phyloP scores from a whole-genome alignment of 2,329 filamentous ascomycete species.

The Fusarium fracticaudum region DNA sequence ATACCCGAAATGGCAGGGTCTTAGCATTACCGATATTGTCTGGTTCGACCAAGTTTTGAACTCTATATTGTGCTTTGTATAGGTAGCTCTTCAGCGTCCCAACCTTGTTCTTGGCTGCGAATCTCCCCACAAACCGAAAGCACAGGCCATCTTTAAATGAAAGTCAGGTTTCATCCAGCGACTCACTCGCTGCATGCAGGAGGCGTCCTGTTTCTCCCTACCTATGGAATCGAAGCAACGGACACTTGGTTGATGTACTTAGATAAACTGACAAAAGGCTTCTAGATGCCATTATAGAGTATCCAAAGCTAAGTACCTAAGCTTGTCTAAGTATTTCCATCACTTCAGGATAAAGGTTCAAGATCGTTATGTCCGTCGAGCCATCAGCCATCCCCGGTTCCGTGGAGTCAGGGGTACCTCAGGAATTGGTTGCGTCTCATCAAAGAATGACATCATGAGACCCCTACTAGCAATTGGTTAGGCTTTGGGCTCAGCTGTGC shows the following conservation, averaged over 20 bases:
- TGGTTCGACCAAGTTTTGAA: background rate
- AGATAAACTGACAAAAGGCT: background rate
- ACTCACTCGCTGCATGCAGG: constrained; percentile 29
- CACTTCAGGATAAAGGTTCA: background rate
- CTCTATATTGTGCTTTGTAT: constrained; percentile 5
- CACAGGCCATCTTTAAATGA: constrained; percentile 31
- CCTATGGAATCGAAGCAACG: background rate
- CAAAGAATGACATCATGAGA: constrained; percentile 42
- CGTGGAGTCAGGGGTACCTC: constrained; percentile 30
- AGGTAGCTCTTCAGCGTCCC: background rate
- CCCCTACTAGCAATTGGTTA: constrained; percentile 23
- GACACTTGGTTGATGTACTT: background rate
- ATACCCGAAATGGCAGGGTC: too few species aligned
- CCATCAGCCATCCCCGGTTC: constrained; percentile 2
- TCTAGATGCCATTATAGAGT: background rate
- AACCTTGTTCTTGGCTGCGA: constrained; percentile 23
- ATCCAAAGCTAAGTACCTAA: background rate
- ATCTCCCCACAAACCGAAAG: constrained; percentile 29
- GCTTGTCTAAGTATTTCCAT: background rate
- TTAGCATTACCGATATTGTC: background rate
- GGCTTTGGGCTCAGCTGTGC: constrained; percentile 26
- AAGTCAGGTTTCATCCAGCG: constrained; percentile 9
- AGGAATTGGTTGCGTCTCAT: constrained; percentile 12
- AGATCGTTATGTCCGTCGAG: background rate
- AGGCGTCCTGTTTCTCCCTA: background rate